Conservation (phyloP, 805 yeast species). For the Yamadazyma takamatsuzukensis region DNA sequence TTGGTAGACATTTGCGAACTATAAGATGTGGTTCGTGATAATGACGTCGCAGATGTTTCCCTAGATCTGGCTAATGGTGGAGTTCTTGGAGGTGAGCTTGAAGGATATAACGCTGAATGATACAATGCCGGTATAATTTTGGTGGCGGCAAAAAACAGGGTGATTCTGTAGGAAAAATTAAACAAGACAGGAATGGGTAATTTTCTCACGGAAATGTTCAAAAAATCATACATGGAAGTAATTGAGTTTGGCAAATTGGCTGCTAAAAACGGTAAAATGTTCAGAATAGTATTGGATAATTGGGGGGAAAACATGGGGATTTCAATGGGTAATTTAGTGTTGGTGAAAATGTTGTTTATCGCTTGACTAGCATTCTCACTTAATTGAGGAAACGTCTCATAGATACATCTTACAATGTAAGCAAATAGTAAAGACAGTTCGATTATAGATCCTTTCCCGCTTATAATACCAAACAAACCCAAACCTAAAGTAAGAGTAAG, state of each 20-base stretch:
- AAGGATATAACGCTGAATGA: conserved; percentile 31
- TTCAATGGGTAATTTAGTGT: conserved; percentile 11
- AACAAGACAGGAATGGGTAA: conserved; percentile 77
- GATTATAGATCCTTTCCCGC: conserved; percentile 83
- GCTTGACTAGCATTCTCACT: conserved; percentile 44
- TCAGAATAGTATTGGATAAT: conserved; percentile 29
- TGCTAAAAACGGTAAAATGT: conserved; percentile 43
- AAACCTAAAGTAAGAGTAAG: conserved; percentile 71
- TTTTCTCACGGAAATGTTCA: conserved; percentile 51
- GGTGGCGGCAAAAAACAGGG: conserved; percentile 88
- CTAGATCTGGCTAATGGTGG: conserved; percentile 34
- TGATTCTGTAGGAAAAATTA: conserved; percentile 78
- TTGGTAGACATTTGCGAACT: conserved; percentile 3
- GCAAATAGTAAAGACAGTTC: conserved; percentile 85
- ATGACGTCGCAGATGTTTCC: conserved; percentile 22
- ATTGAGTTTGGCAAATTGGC: conserved; percentile 51
- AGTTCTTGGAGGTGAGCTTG: conserved; percentile 39
- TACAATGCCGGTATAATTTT: conserved; percentile 83
- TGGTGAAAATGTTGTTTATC: conserved; percentile 12
- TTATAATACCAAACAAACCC: conserved; percentile 78
- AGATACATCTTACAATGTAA: conserved; percentile 88
- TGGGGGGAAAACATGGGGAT: conserved; percentile 34
- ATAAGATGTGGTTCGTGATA: conserved; percentile 8
- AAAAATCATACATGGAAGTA: conserved; percentile 52
- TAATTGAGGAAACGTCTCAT: conserved; percentile 87